Conservation (phyloP, 306 rosid genomes). For the Cercis canadensis region DNA sequence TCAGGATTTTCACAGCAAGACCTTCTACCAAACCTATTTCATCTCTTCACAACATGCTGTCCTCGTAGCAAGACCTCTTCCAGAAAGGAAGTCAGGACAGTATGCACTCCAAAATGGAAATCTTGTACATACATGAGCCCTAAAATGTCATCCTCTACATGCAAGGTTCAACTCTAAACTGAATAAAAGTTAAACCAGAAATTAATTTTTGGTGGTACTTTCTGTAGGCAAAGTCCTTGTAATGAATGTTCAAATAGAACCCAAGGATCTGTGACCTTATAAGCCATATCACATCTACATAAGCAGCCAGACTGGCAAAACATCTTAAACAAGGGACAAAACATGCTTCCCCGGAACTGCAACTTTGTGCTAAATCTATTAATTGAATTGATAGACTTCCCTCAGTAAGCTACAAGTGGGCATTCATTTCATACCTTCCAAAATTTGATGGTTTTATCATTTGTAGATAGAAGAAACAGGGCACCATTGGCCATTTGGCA, state of each 20-base stretch:
- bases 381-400: slow-evolving; percentile 17
- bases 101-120: slow-evolving; percentile 26
- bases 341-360: not conserved
- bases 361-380: slow-evolving; percentile 18
- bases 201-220: slow-evolving; percentile 2
- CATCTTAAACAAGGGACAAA: slow-evolving; percentile 24
- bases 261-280: slow-evolving; percentile 8
- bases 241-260: slow-evolving; percentile 8
- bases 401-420: slow-evolving; percentile 17
- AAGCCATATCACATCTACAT: slow-evolving; percentile 20
- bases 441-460: slow-evolving; percentile 93
- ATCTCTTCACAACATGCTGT: slow-evolving; percentile 2
- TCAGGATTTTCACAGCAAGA: not conserved
- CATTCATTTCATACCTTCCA: slow-evolving; percentile 81
- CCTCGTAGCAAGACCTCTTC: not conserved
- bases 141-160: slow-evolving; percentile 12
- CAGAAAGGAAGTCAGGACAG: slow-evolving; percentile 11
- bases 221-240: slow-evolving; percentile 19
- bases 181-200: not conserved
- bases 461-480: slow-evolving; percentile 89
- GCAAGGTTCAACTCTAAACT: slow-evolving; percentile 25
- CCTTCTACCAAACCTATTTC: slow-evolving; percentile 13
- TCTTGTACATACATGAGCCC: slow-evolving; percentile 13
- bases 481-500: slow-evolving; percentile 97
- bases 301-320: not conserved